Evolutionary conservation across 805 yeast species (phyloP).

Genomic region (Yarrowia sp.): DNA sequence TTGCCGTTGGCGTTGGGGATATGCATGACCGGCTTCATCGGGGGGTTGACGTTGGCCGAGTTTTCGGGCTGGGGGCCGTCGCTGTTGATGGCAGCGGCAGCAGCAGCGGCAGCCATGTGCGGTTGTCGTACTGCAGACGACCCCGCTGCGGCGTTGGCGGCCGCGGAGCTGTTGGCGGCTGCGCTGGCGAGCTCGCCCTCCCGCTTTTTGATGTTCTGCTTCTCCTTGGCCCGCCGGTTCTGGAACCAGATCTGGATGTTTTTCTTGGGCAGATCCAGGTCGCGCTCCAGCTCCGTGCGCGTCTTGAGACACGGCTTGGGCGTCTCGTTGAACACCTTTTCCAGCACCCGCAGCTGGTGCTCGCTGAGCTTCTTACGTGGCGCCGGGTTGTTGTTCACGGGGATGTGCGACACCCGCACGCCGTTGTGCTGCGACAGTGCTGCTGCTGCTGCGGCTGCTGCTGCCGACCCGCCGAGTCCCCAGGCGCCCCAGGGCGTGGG

Average conservation of each 20-base stretch:
- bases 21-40: constrained; percentile 29
- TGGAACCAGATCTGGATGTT: constrained; percentile 96
- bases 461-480: constrained; percentile 17
- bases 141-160: not conserved
- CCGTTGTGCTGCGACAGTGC: constrained; percentile 39
- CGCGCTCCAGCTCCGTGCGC: constrained; percentile 70
- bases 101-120: constrained; percentile 33
- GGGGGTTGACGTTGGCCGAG: not conserved
- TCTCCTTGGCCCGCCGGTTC: constrained; percentile 65
- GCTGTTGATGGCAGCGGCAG: constrained; percentile 29
- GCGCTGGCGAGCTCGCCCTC: constrained; percentile 41
- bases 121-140: constrained; percentile 39
- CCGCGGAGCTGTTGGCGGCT: not conserved
- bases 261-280: constrained; percentile 80
- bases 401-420: constrained; percentile 37
- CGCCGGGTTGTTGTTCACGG: constrained; percentile 32
- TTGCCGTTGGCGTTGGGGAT: constrained; percentile 38
- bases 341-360: constrained; percentile 59
- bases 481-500: constrained; percentile 33
- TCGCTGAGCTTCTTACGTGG: constrained; percentile 47
- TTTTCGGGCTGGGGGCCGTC: constrained; percentile 9
- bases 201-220: constrained; percentile 62
- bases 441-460: constrained; percentile 33
- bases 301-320: constrained; percentile 78
- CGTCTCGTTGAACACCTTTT: constrained; percentile 71